Evolutionary conservation across 1,284 basidiomycete genomes (phyloP), one percentile per base, ranked within the genome.

Genomic region (Sporisorium reilianum): DNA sequence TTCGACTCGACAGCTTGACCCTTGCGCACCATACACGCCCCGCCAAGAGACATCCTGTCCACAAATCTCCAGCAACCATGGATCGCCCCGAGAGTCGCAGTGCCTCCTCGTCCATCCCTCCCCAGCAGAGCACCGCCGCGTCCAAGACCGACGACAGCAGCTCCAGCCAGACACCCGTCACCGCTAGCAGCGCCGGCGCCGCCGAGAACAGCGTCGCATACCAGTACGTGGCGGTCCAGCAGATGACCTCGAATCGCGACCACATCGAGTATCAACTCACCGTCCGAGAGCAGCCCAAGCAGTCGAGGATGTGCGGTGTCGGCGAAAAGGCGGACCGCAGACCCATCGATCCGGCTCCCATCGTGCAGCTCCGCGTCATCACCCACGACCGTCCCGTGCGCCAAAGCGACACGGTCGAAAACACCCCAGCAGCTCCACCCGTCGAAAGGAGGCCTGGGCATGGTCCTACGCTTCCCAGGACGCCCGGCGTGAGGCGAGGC

Each of bases 261-360:
- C 67, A 78, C 61, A 80, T 81, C 45, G 80, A 82, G 49, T 82
- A 81, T 50, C 74, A 75, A 23, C 50, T 82, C 26, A 80, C 74
- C 8, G 68, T 82, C 16, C 76, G 80, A 23, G 80, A 82, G 51
- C 80, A 82, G 58, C 80, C 80, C 2, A 80, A 80, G 45, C 80
- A 82, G n/a, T 79, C 80, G 8, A 67, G 80, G 28, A 82, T 82
- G 80, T 81, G 80, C 46, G 80, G 80, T 22, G 74, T 81, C 3
- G 80, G 80, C 53, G 93, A 94, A 79, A 92, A 92, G 88, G 93
- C 93, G 64, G 93, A 97, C 87, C 89, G 95, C 40, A 89, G 95
- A 30, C 94, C 95, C 3, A 94, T 98, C 82, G 94, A 97, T 87
- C 95, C 96, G 0, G 94, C 94, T 0, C 95, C 95, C 14, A 95